Percentiles rank a stretch among this genome's conserved stretches.
phyloP scores from a whole-genome alignment of 306 rosid genomes.

The Morella rubra region DNA sequence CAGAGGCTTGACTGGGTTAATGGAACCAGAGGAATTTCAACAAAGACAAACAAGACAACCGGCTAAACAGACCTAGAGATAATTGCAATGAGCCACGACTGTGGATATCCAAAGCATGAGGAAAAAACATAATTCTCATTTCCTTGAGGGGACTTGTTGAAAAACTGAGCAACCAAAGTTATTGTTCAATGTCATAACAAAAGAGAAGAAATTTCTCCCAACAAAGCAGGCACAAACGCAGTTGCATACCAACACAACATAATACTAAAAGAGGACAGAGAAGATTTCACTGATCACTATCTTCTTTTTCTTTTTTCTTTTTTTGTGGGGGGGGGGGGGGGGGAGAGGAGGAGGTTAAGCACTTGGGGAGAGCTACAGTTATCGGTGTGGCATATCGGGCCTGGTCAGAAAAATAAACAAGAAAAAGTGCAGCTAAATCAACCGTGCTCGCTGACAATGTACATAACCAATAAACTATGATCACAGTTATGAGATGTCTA shows the following conservation, averaged over 20 bases:
- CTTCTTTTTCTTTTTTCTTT: too few relatives aligned
- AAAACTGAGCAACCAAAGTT: neutral
- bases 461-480: too few relatives aligned
- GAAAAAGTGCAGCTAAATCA: too few relatives aligned
- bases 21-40: neutral
- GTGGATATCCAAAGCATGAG: neutral
- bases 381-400: too few relatives aligned
- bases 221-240: neutral
- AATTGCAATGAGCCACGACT: neutral
- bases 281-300: too few relatives aligned
- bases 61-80: neutral
- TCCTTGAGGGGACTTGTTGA: neutral
- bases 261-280: neutral
- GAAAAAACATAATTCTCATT: neutral
- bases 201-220: neutral
- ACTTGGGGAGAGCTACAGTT: too few relatives aligned
- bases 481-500: too few relatives aligned
- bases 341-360: too few relatives aligned
- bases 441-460: too few relatives aligned
- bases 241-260: neutral
- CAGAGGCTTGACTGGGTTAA: neutral
- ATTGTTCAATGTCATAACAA: neutral
- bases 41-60: neutral
- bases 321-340: too few relatives aligned
- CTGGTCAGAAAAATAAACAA: too few relatives aligned